A percentile compares a stretch with the other conserved stretches of the same genome.
Evolutionary conservation across 1,139 yeast species (phyloP).

Genomic region (Yamadazyma siamensis): DNA sequence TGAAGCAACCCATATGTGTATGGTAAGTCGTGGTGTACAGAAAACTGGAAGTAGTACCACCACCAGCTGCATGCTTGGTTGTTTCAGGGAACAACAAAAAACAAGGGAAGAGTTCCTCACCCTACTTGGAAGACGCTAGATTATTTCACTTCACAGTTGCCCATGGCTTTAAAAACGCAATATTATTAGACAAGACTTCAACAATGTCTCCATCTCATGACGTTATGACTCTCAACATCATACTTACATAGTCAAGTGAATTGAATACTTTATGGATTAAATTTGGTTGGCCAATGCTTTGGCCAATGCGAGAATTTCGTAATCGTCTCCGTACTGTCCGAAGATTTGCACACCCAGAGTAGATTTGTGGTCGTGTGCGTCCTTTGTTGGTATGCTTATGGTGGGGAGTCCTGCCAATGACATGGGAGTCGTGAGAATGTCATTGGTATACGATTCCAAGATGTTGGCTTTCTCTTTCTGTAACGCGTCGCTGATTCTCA

Average conservation of each 20-base stretch:
- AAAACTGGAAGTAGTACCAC: constrained; percentile 92
- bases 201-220: constrained; percentile 21
- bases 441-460: constrained; percentile 70
- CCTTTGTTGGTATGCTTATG: constrained; percentile 61
- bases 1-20: constrained; percentile 98
- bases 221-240: constrained; percentile 42
- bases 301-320: constrained; percentile 47
- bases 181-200: constrained; percentile 17
- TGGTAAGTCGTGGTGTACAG: constrained; percentile 98
- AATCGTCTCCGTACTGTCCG: constrained; percentile 86
- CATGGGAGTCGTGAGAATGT: constrained; percentile 84
- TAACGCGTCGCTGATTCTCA: constrained; percentile 42
- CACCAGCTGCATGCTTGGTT: constrained; percentile 96
- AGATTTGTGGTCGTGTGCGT: constrained; percentile 13
- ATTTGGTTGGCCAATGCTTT: constrained; percentile 2
- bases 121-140: constrained; percentile 56
- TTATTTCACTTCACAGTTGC: too few species aligned
- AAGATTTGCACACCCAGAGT: constrained; percentile 66
- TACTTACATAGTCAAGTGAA: too few species aligned
- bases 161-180: too few species aligned
- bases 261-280: constrained; percentile 7
- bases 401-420: constrained; percentile 92
- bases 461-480: constrained; percentile 37
- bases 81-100: constrained; percentile 88
- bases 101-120: constrained; percentile 95